Conservation (phyloP, 2,329 filamentous ascomycete genomes). For the Alternaria sp. region DNA sequence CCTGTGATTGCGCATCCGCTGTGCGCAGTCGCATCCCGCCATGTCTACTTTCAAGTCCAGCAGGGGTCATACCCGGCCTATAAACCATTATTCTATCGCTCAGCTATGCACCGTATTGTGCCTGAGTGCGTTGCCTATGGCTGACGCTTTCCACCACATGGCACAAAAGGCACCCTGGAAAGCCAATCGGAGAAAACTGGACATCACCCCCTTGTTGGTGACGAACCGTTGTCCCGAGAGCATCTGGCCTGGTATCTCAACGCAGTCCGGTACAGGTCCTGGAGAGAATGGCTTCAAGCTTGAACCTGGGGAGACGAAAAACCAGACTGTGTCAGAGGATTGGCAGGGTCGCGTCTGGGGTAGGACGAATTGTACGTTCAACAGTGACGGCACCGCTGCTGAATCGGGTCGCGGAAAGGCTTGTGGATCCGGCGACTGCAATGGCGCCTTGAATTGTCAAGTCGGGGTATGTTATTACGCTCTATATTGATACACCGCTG, state of each 20-base stretch:
- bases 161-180: conserved; percentile 39
- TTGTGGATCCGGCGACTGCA: conserved; percentile 81
- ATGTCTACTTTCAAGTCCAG: conserved; percentile 28
- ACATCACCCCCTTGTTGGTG: conserved; percentile 67
- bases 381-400: conserved; percentile 67
- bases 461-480: conserved; percentile 65
- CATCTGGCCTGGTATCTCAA: conserved; percentile 80
- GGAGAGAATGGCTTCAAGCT: conserved; percentile 75
- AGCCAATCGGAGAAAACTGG: conserved; percentile 42
- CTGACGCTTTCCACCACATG: conserved; percentile 48
- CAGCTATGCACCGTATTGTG: conserved; percentile 36
- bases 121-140: conserved; percentile 32
- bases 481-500: conserved; percentile 7
- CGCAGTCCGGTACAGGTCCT: conserved; percentile 75
- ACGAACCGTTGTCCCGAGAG: conserved; percentile 76
- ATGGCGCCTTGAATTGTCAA: conserved; percentile 72
- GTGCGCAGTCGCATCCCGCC: conserved; percentile 22
- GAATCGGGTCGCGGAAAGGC: conserved; percentile 61
- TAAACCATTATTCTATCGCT: conserved; percentile 19
- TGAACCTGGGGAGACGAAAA: conserved; percentile 63
- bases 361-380: conserved; percentile 83
- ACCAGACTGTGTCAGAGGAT: conserved; percentile 72
- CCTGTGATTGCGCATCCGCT: conserved; percentile 21
- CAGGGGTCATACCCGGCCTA: conserved; percentile 16
- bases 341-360: conserved; percentile 88